phyloP scores from a whole-genome alignment of 768 basidiomycete genomes.

The Daedalea quercina region DNA sequence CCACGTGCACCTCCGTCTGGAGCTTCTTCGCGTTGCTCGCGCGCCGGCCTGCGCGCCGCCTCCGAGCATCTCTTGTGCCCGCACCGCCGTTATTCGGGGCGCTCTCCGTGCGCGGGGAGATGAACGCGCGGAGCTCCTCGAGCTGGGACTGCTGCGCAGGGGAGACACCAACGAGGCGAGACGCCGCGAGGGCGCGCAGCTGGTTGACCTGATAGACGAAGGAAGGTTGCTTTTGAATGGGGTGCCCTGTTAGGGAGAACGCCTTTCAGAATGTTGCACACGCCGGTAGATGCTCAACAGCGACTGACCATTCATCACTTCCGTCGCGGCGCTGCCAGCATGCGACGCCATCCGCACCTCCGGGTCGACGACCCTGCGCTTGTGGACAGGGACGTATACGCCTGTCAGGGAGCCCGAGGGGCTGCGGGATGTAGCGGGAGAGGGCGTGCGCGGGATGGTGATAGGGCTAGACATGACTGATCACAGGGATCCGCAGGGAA shows the following conservation, averaged over 20 bases:
- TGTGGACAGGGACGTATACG: conserved; percentile 6
- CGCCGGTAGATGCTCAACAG: background rate
- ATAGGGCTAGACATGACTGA: conserved; percentile 17
- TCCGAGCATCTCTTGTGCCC: conserved; percentile 2
- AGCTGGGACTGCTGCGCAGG: conserved; percentile 11
- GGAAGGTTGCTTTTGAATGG: conserved; percentile 5
- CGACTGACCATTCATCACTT: background rate
- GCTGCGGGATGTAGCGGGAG: background rate
- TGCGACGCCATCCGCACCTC: background rate
- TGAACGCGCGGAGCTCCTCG: conserved; percentile 11
- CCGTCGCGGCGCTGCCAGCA: background rate
- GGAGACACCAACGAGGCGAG: conserved; percentile 10
- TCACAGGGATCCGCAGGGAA: background rate
- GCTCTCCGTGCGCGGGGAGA: conserved; percentile 2
- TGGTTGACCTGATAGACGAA: conserved; percentile 12
- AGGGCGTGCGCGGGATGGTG: conserved; percentile 12
- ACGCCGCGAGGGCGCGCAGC: conserved; percentile 18
- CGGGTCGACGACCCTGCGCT: conserved; percentile 1
- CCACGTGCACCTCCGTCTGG: conserved; percentile 3
- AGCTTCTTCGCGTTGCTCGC: conserved; percentile 7
- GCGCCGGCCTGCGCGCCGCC: conserved; percentile 14
- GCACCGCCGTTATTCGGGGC: background rate
- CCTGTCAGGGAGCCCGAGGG: conserved; percentile 4
- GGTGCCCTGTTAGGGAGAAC: background rate
- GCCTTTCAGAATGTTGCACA: background rate